A percentile compares a stretch with the other conserved stretches of the same genome.
These are phyloP conservation scores for Lachancea sp. DNA, from an alignment of 805 yeast genomes.

Conservation along the genomic window DNA sequence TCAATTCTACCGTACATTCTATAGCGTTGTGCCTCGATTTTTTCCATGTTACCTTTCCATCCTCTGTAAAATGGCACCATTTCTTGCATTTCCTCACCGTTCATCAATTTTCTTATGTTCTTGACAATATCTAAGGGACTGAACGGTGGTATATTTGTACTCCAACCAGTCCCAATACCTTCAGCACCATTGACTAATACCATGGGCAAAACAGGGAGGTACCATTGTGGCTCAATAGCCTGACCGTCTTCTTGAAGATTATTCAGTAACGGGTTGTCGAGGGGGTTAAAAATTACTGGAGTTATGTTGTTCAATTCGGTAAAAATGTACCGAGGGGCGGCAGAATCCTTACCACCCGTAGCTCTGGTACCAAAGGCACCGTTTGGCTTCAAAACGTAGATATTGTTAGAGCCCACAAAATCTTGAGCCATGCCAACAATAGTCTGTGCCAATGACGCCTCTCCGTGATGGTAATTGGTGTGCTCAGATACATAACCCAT, in stretches of 20 bases:
- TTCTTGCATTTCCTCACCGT: constrained; percentile 58
- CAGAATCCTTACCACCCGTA: constrained; percentile 95
- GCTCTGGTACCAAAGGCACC: constrained; percentile 97
- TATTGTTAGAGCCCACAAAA: constrained; percentile 86
- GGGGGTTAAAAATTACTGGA: constrained; percentile 64
- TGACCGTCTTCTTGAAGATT: constrained; percentile 90
- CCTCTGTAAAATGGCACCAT: constrained; percentile 94
- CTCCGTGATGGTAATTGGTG: constrained; percentile 96
- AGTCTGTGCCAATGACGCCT: constrained; percentile 77
- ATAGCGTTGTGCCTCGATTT: constrained; percentile 58
- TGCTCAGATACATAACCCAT: constrained; percentile 85
- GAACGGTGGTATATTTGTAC: constrained; percentile 84
- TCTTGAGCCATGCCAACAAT: constrained; percentile 93
- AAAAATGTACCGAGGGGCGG: constrained; percentile 95
- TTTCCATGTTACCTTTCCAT: constrained; percentile 81
- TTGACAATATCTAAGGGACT: constrained; percentile 78
- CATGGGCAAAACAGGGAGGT: constrained; percentile 90
- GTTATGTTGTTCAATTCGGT: constrained; percentile 79
- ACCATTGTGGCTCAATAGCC: constrained; percentile 94
- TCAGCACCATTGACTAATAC: constrained; percentile 92
- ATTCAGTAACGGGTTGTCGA: constrained; percentile 69
- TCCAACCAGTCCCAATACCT: constrained; percentile 99
- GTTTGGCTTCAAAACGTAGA: constrained; percentile 77
- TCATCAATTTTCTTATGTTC: constrained; percentile 69
- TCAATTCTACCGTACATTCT: constrained; percentile 75